Evolutionary conservation across 306 rosid species (phyloP).

Genomic region (Urtica urens): DNA sequence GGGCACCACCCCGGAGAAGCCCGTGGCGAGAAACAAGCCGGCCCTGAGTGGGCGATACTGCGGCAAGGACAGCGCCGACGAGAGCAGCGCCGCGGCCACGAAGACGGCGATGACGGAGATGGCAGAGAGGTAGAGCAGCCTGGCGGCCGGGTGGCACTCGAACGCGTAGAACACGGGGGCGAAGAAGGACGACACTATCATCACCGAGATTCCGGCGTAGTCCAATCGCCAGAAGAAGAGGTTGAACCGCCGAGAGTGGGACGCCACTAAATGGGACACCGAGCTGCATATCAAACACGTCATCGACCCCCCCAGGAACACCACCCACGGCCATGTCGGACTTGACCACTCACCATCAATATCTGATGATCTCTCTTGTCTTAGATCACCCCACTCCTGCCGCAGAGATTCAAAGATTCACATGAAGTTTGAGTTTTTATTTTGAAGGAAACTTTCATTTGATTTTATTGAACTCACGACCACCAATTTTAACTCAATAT

Average conservation of each 20-base stretch:
- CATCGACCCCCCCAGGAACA: constrained; percentile 79
- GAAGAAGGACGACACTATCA: constrained; percentile 79
- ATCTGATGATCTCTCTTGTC: no score
- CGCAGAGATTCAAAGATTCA: no score
- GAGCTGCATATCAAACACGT: constrained; percentile 71
- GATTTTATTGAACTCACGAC: no score
- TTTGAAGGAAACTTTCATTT: no score
- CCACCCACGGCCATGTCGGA: constrained; percentile 87
- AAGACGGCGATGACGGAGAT: constrained; percentile 51
- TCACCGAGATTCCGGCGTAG: constrained; percentile 76
- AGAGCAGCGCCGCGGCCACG: constrained; percentile 55
- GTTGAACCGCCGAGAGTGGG: constrained; percentile 70
- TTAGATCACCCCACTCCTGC: no score
- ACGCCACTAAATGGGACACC: constrained; percentile 71
- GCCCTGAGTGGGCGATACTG: constrained; percentile 58
- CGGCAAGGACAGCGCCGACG: constrained; percentile 48
- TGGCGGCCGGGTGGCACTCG: constrained; percentile 42
- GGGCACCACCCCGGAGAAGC: constrained; percentile 77
- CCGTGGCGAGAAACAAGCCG: constrained; percentile 61
- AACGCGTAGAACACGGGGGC: constrained; percentile 81
- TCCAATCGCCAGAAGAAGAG: constrained; percentile 84
- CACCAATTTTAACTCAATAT: no score
- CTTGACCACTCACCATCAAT: no score
- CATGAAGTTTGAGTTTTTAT: no score
- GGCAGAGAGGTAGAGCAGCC: constrained; percentile 47